Conservation (phyloP, 768 basidiomycete species). For the Fomitopsis pulvina region DNA sequence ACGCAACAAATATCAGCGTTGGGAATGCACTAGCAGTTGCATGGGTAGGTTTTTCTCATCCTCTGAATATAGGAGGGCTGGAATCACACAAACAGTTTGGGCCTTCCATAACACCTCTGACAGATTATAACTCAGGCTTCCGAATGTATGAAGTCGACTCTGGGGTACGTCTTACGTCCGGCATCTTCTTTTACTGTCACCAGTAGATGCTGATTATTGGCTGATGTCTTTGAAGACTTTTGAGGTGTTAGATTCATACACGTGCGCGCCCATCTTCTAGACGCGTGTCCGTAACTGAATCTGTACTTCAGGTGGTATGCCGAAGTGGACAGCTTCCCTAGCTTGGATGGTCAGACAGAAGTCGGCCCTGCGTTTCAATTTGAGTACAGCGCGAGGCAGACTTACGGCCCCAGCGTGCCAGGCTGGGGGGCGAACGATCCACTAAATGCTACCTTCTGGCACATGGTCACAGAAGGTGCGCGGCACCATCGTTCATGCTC, state of each 20-base stretch:
- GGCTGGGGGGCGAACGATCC: conserved; percentile 57
- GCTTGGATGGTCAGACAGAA: conserved; percentile 44
- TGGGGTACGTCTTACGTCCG: conserved; percentile 32
- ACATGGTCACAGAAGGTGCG: conserved; percentile 64
- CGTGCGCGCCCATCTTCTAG: conserved; percentile 35
- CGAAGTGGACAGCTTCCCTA: conserved; percentile 49
- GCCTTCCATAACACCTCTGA: conserved; percentile 62
- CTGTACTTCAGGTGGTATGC: conserved; percentile 35
- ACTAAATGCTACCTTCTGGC: conserved; percentile 79
- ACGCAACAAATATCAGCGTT: conserved; percentile 50
- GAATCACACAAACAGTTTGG: conserved; percentile 37
- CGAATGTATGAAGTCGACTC: conserved; percentile 66
- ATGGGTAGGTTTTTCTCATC: conserved; percentile 30
- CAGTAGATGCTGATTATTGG: no score
- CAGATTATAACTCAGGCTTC: conserved; percentile 69
- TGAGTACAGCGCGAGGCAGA: conserved; percentile 64
- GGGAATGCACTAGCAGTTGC: conserved; percentile 46
- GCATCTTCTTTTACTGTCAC: not conserved
- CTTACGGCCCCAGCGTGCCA: conserved; percentile 50
- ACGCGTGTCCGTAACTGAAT: not conserved
- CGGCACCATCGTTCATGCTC: no score
- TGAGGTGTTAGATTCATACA: conserved; percentile 69
- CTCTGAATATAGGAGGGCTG: not conserved
- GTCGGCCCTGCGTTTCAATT: conserved; percentile 50
- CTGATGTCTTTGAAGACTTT: conserved; percentile 44